These are phyloP conservation scores for Bertia moriformis DNA, from an alignment of 2,329 filamentous ascomycete genomes.

Conservation along the genomic window DNA sequence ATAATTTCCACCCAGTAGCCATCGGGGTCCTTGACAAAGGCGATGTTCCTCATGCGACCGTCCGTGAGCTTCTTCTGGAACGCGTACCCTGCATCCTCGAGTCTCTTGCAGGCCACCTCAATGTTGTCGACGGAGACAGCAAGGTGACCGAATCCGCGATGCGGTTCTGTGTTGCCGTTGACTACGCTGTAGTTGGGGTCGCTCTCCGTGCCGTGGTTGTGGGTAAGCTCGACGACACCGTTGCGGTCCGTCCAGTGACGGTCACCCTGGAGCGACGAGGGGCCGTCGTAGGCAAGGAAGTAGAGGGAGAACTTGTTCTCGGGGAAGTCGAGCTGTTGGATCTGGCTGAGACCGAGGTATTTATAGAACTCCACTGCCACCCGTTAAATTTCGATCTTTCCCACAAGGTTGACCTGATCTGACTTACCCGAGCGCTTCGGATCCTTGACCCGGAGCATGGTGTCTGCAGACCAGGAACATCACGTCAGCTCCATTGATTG, in stretches of 20 bases:
- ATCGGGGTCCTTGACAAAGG: constrained; percentile 80
- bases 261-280: constrained; percentile 58
- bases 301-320: constrained; percentile 90
- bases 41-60: constrained; percentile 74
- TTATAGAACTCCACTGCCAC: constrained; percentile 74
- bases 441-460: constrained; percentile 69
- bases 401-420: not conserved
- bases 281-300: constrained; percentile 78
- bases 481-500: not conserved
- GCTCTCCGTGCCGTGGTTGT: constrained; percentile 77
- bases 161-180: constrained; percentile 83
- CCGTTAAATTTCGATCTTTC: not conserved
- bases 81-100: constrained; percentile 78
- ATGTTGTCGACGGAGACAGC: constrained; percentile 74
- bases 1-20: constrained; percentile 79
- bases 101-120: constrained; percentile 73
- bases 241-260: constrained; percentile 67
- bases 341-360: constrained; percentile 71
- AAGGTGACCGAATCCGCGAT: constrained; percentile 73
- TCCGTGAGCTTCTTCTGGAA: constrained; percentile 94
- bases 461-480: constrained; percentile 1
- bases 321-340: constrained; percentile 69
- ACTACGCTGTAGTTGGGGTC: constrained; percentile 67
- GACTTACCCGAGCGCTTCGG: constrained; percentile 52
- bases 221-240: constrained; percentile 74